Percentiles rank a stretch among this genome's conserved stretches.
phyloP scores from a whole-genome alignment of 2,329 filamentous ascomycete genomes.

The Cryphonectria japonica region DNA sequence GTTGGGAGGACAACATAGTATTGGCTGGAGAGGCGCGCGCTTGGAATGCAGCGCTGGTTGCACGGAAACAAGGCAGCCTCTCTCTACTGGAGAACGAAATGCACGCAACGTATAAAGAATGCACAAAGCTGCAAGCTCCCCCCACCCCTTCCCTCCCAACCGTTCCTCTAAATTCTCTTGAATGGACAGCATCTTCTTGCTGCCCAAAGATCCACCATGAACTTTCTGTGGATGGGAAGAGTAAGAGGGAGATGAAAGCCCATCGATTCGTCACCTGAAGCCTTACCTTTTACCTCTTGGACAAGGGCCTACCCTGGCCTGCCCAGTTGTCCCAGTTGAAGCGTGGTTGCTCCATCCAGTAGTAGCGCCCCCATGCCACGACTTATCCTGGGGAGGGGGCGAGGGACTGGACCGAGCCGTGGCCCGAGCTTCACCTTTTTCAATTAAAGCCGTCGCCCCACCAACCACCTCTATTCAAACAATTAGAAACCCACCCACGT shows the following conservation, averaged over 20 bases:
- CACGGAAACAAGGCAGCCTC: background rate
- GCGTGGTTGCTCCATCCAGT: background rate
- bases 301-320: conserved; percentile 10
- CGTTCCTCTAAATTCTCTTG: too few species aligned
- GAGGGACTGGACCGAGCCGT: background rate
- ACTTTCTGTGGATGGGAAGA: background rate
- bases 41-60: conserved; percentile 7
- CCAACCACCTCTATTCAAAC: conserved; percentile 22
- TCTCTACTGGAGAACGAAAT: too few species aligned
- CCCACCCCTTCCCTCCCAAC: background rate
- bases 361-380: conserved; percentile 5
- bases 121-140: background rate
- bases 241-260: background rate
- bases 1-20: background rate
- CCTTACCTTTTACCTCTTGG: conserved; percentile 3
- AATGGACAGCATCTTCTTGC: background rate
- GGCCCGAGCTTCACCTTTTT: conserved; percentile 7
- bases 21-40: conserved; percentile 8
- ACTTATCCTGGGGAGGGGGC: background rate
- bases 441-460: conserved; percentile 17
- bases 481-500: conserved; percentile 4
- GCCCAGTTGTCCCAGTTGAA: background rate
- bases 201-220: conserved; percentile 13
- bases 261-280: conserved; percentile 7
- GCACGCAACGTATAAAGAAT: conserved; percentile 2